Evolutionary conservation across 495 filamentous ascomycete genomes (phyloP).

Genomic region (Chaetomidium leptoderma): DNA sequence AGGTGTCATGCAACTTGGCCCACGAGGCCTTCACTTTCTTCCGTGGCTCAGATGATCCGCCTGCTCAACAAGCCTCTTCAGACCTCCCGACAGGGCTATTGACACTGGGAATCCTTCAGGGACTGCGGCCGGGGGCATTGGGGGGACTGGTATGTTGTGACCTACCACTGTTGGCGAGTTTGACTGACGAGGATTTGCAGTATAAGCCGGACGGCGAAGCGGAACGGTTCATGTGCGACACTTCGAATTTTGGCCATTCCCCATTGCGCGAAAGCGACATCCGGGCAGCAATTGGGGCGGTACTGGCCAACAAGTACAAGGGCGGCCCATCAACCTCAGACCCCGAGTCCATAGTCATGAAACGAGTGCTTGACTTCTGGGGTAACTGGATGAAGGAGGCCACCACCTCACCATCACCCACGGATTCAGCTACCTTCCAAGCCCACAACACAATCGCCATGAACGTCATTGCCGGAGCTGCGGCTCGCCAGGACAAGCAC

Average conservation of each 20-base stretch:
- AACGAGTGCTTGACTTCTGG: conserved; percentile 24
- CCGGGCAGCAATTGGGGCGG: conserved; percentile 28
- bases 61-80: neutral
- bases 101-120: conserved; percentile 43
- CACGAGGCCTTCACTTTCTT: conserved; percentile 37
- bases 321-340: conserved; percentile 26
- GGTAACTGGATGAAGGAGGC: conserved; percentile 19
- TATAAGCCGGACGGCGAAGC: conserved; percentile 27
- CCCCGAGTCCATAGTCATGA: conserved; percentile 26
- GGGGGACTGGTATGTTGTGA: conserved; percentile 31
- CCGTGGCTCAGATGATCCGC: neutral
- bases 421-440: conserved; percentile 19
- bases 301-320: conserved; percentile 39
- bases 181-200: conserved; percentile 21
- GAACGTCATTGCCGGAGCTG: conserved; percentile 29
- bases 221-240: conserved; percentile 26
- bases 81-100: conserved; percentile 21
- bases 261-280: conserved; percentile 20
- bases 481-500: conserved; percentile 29
- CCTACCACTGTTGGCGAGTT: neutral
- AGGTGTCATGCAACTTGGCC: conserved; percentile 27
- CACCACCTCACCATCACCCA: conserved; percentile 10
- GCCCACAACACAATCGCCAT: conserved; percentile 25
- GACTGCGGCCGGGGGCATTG: conserved; percentile 40
- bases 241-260: conserved; percentile 8